phyloP scores from a whole-genome alignment of 495 filamentous ascomycete genomes.

The Penicillium dipodomyicola region DNA sequence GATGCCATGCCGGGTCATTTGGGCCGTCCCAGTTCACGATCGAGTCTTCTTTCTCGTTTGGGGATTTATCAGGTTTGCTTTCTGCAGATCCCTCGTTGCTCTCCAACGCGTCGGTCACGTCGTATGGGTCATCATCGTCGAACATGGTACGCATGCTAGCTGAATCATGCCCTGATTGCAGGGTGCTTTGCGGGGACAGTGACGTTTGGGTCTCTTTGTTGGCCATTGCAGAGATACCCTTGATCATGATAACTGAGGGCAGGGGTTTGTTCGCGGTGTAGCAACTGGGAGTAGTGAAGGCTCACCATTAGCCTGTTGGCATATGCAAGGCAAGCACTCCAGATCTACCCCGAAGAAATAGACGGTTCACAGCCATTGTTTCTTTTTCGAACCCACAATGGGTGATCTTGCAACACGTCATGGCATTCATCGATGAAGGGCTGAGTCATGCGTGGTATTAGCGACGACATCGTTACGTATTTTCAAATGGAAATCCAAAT shows the following conservation, averaged over 20 bases:
- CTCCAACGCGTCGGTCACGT: not conserved
- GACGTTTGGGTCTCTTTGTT: not conserved
- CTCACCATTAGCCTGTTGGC: not conserved
- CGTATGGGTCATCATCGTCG: not conserved
- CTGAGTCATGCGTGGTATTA: not conserved
- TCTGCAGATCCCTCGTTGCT: not conserved
- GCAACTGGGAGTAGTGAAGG: not conserved
- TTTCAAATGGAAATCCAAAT: too few relatives aligned
- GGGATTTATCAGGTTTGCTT: not conserved
- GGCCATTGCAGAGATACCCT: not conserved
- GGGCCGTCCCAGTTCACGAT: slow-evolving; percentile 8
- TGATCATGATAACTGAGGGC: too few relatives aligned
- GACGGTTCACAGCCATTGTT: not conserved
- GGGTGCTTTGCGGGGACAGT: not conserved
- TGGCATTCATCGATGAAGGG: not conserved
- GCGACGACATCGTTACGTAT: slow-evolving; percentile 7
- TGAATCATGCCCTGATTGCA: not conserved
- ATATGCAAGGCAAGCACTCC: not conserved
- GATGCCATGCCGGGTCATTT: not conserved
- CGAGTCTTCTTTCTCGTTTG: not conserved
- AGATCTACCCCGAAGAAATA: not conserved
- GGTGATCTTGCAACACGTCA: slow-evolving; percentile 5
- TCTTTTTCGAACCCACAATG: not conserved
- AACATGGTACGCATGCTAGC: not conserved
- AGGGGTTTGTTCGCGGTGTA: not conserved